A percentile compares a stretch with the other conserved stretches of the same genome.
phyloP scores from a whole-genome alignment of 148 eudicot species.

The Persicaria maculosa region DNA sequence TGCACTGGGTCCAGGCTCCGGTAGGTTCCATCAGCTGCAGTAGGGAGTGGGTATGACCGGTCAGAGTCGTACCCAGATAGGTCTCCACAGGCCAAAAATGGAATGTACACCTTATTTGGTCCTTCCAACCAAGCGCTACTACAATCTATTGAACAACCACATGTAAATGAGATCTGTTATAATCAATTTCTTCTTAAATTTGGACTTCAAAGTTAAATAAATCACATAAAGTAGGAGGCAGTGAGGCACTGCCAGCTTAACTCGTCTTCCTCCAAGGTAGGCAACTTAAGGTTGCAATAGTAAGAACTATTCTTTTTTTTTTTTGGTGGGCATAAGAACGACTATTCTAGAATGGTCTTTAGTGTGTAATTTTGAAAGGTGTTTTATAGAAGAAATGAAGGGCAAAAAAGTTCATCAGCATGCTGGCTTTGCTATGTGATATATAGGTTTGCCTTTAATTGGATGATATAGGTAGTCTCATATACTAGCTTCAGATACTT shows the following conservation, averaged over 20 bases:
- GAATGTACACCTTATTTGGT: slow-evolving; percentile 75
- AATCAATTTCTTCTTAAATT: not conserved
- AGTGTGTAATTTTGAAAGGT: too few species aligned
- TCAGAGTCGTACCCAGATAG: slow-evolving; percentile 92
- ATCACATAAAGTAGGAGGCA: not conserved
- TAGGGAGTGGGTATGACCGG: slow-evolving; percentile 87
- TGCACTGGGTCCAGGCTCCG: slow-evolving; percentile 86
- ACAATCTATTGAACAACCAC: slow-evolving; percentile 50
- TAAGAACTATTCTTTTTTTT: too few species aligned
- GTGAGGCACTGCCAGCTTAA: not conserved
- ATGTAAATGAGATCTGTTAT: slow-evolving; percentile 5
- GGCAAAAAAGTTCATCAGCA: too few species aligned
- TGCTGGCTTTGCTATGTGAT: not conserved
- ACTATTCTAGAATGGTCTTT: not conserved
- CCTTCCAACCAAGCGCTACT: slow-evolving; percentile 97
- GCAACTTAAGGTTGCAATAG: not conserved
- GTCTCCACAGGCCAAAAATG: slow-evolving; percentile 99
- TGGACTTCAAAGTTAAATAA: not conserved
- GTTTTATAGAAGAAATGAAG: too few species aligned
- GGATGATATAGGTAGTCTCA: not conserved
- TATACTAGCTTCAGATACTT: not conserved
- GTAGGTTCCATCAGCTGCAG: slow-evolving; percentile 64
- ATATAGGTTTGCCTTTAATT: not conserved
- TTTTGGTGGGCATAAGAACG: too few species aligned
- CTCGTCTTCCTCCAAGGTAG: too few species aligned